Percentiles rank a stretch among this genome's conserved stretches.
These are phyloP conservation scores for Boletus vermiculosoides DNA, from an alignment of 768 basidiomycete genomes.

Conservation along the genomic window DNA sequence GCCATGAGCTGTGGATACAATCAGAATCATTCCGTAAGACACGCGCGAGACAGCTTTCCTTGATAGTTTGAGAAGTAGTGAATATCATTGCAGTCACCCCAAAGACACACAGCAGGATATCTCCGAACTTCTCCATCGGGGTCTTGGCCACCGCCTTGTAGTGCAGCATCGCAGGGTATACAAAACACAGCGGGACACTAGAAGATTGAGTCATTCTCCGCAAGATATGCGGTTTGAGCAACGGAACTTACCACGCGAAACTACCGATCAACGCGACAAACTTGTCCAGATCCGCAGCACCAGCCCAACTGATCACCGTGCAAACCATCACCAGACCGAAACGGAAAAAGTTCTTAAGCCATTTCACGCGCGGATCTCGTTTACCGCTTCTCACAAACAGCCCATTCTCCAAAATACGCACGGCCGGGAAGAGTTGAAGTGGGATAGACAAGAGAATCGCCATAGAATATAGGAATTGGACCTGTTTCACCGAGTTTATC, in stretches of 20 bases:
- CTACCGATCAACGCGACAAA: constrained; percentile 92
- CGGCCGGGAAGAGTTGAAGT: constrained; percentile 95
- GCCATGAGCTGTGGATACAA: constrained; percentile 53
- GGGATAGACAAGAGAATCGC: constrained; percentile 92
- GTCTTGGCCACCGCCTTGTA: constrained; percentile 83
- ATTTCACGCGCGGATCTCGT: constrained; percentile 76
- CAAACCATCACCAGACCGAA: constrained; percentile 75
- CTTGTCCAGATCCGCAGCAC: constrained; percentile 90
- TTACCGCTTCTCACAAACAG: constrained; percentile 89
- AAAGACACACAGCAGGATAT: constrained; percentile 74
- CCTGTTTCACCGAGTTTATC: constrained; percentile 36
- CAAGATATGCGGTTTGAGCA: neutral
- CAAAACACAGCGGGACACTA: constrained; percentile 90
- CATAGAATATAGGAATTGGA: constrained; percentile 85
- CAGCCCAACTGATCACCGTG: constrained; percentile 77
- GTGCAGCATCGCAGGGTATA: constrained; percentile 92
- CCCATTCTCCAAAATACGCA: constrained; percentile 96
- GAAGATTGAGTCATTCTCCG: constrained; percentile 12
- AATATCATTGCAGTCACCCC: constrained; percentile 71
- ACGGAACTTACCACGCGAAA: constrained; percentile 77
- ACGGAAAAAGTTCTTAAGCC: constrained; percentile 92
- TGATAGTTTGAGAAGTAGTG: constrained; percentile 77
- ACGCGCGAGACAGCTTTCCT: constrained; percentile 37
- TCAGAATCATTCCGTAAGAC: constrained; percentile 11
- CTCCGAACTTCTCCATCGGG: constrained; percentile 57